phyloP scores from a whole-genome alignment of 2,329 filamentous ascomycete genomes.

The Aureobasidium melanogenum region DNA sequence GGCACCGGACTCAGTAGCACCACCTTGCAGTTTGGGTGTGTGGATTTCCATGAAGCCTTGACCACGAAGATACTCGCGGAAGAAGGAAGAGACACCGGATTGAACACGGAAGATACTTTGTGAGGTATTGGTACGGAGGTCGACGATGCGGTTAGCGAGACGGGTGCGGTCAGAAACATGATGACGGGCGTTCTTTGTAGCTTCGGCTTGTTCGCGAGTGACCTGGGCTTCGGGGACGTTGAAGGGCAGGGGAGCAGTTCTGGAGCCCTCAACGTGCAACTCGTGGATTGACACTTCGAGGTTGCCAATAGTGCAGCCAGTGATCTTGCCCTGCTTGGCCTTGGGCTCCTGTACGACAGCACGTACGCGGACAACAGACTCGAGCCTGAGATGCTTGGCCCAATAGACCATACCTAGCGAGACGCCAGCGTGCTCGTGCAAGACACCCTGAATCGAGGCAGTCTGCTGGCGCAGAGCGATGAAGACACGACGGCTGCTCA shows the following conservation, averaged over 20 bases:
- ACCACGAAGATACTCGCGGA: conserved; percentile 65
- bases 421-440: conserved; percentile 54
- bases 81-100: conserved; percentile 68
- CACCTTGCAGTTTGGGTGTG: conserved; percentile 82
- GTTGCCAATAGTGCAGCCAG: conserved; percentile 65
- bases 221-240: conserved; percentile 63
- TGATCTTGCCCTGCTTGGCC: conserved; percentile 55
- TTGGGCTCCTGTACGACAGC: conserved; percentile 66
- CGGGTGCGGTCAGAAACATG: conserved; percentile 66
- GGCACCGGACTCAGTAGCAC: conserved; percentile 82
- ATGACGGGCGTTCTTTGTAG: conserved; percentile 47
- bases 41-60: conserved; percentile 86
- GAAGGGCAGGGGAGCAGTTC: conserved; percentile 57
- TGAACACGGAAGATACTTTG: conserved; percentile 85
- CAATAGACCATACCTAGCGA: conserved; percentile 74
- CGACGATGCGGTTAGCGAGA: conserved; percentile 66
- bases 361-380: conserved; percentile 68
- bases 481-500: conserved; percentile 78
- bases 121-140: conserved; percentile 75
- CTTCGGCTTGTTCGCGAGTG: conserved; percentile 46
- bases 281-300: conserved; percentile 65
- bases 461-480: conserved; percentile 79
- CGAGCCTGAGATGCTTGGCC: conserved; percentile 72
- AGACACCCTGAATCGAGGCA: conserved; percentile 73
- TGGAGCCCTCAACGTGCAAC: conserved; percentile 52